These are phyloP conservation scores for Porphyrellus cyaneotinctus DNA, from an alignment of 768 basidiomycete genomes.

Conservation along the genomic window DNA sequence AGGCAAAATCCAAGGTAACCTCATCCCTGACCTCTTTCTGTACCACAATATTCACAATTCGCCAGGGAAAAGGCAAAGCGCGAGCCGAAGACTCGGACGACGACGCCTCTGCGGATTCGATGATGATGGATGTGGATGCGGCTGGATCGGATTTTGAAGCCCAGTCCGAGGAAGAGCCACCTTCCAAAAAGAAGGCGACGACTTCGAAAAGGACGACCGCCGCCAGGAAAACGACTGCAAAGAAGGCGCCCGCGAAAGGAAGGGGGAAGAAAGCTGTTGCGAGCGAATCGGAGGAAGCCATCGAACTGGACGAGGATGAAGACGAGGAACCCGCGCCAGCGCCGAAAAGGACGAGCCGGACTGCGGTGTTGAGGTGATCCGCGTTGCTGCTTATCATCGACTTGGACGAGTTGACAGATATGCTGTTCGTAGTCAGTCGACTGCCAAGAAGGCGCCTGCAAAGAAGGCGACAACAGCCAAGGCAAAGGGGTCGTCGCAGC, in stretches of 20 bases:
- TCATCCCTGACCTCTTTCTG: neutral
- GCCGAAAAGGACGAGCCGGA: conserved; percentile 56
- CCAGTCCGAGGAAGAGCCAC: conserved; percentile 39
- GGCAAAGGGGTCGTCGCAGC: conserved; percentile 30
- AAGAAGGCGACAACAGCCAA: conserved; percentile 39
- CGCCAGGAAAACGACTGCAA: conserved; percentile 36
- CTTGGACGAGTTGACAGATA: conserved; percentile 28
- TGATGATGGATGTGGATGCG: conserved; percentile 70
- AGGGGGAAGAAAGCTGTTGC: conserved; percentile 52
- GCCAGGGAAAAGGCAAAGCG: conserved; percentile 51
- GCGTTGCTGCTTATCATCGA: neutral
- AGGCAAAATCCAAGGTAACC: conserved; percentile 45
- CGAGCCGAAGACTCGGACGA: conserved; percentile 51
- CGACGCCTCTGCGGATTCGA: conserved; percentile 56
- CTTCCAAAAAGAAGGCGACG: conserved; percentile 41
- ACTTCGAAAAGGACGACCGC: conserved; percentile 29
- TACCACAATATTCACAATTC: neutral
- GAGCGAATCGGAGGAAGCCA: conserved; percentile 48
- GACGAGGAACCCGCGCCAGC: conserved; percentile 45
- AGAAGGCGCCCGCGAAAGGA: conserved; percentile 46
- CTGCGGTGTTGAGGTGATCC: conserved; percentile 59
- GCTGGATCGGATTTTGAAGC: conserved; percentile 50
- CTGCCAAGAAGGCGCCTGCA: conserved; percentile 51
- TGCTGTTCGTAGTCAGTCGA: conserved; percentile 29
- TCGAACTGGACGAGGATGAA: conserved; percentile 55